phyloP scores from a whole-genome alignment of 495 filamentous ascomycete species.

The Talaromyces wortmannii region DNA sequence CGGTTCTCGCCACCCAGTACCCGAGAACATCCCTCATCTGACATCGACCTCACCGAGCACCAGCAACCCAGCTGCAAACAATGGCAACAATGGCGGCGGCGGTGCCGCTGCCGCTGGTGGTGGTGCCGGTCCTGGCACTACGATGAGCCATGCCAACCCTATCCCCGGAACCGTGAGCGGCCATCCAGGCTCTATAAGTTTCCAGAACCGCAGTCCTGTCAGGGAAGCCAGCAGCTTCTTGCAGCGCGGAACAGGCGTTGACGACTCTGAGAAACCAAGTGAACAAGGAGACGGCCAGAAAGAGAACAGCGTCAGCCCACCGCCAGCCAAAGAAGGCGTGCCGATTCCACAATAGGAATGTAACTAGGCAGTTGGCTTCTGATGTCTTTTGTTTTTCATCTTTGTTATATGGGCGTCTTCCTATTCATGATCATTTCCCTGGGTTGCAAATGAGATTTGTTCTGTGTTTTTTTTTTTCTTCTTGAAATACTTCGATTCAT shows the following conservation, averaged over 20 bases:
- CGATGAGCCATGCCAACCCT: constrained; percentile 13
- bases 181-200: constrained; percentile 39
- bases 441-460: too few species aligned
- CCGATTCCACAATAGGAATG: constrained; percentile 50
- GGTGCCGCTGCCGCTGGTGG: constrained; percentile 14
- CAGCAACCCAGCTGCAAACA: constrained; percentile 26
- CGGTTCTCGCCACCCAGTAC: constrained; percentile 88
- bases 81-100: constrained; percentile 34
- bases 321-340: constrained; percentile 46
- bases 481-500: too few species aligned
- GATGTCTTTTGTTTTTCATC: constrained; percentile 3
- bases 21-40: constrained; percentile 92
- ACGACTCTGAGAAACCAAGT: constrained; percentile 36
- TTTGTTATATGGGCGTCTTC: constrained; percentile 4
- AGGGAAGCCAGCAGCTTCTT: constrained; percentile 76
- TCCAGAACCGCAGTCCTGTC: constrained; percentile 67
- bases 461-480: too few species aligned
- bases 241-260: constrained; percentile 67
- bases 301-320: constrained; percentile 37
- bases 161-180: constrained; percentile 40
- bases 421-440: too few species aligned
- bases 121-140: constrained; percentile 2
- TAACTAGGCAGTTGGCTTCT: neutral
- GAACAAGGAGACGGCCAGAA: neutral
- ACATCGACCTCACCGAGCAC: constrained; percentile 64